These are phyloP conservation scores for Candida michaelii DNA, from an alignment of 805 yeast species.

Conservation along the genomic window DNA sequence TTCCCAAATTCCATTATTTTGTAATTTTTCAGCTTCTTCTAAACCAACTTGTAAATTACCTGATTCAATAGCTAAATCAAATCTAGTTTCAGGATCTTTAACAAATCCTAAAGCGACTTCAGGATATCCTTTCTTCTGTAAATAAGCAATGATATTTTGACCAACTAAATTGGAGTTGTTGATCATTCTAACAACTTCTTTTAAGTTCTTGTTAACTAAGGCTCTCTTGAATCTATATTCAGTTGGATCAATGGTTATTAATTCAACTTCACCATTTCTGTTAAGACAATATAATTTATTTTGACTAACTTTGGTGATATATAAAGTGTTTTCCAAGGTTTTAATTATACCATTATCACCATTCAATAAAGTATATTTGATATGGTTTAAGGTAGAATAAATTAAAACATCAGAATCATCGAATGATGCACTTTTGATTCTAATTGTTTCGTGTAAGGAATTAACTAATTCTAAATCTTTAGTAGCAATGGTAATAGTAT, in stretches of 20 bases:
- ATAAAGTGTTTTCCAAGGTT: conserved; percentile 85
- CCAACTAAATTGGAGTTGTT: conserved; percentile 90
- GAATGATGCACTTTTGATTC: conserved; percentile 97
- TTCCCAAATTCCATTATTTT: conserved; percentile 72
- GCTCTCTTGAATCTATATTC: conserved; percentile 97
- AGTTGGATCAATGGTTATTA: conserved; percentile 84
- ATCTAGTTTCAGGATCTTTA: conserved; percentile 92
- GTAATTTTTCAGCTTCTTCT: conserved; percentile 78
- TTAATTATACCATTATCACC: conserved; percentile 95
- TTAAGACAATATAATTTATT: conserved; percentile 75
- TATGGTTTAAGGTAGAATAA: conserved; percentile 92
- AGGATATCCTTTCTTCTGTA: conserved; percentile 94
- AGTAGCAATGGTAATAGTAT: conserved; percentile 84
- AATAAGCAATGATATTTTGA: conserved; percentile 91
- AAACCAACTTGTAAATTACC: conserved; percentile 87
- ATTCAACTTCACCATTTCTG: conserved; percentile 82
- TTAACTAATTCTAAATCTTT: conserved; percentile 74
- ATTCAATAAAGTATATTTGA: conserved; percentile 87
- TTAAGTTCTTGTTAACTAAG: conserved; percentile 82
- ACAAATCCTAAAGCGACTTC: conserved; percentile 97
- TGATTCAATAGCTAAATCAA: conserved; percentile 92
- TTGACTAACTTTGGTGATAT: conserved; percentile 71
- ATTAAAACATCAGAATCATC: conserved; percentile 89
- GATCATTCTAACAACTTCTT: conserved; percentile 88
- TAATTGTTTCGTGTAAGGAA: conserved; percentile 91